Evolutionary conservation across 176 grass and related monocot species (phyloP), one percentile per base, ranked within the genome.

Genomic region (Carex pumila): DNA sequence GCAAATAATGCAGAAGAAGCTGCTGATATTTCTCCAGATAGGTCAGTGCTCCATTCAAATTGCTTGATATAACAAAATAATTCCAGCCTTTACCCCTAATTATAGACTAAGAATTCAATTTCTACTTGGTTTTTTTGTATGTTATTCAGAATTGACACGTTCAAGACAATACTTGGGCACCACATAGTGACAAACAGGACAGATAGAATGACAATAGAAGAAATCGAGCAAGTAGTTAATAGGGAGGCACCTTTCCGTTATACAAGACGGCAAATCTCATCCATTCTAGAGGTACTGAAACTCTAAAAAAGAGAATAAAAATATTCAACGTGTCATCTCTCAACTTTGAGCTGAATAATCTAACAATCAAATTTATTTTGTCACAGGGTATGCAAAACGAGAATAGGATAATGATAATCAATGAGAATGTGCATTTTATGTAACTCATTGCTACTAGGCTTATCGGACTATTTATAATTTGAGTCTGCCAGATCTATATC

Each of bases 401-500:
- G 12, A 99, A 99, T 76, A 90, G 96, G 86, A 87, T 99, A 72
- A 99, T 99, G 96, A 95, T 99, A 85, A 86, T 87, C 49, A 91
- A 99, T 12, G 89, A 88, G 59, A 83, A 90, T 68, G 91, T 99
- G 79, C 89, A 90, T 37, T 91, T 99, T 79, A 95, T 99, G 60
- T 99, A 88, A 90, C 36, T 59, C 13, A 1, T 12, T 56, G 52
- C 79, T 65, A 7, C 59, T 81, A 18, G 8, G 58, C 22, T 81
- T 81, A 64, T 64, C 41, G 57, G 79, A 36, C 11, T 10, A 32
- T 55, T 22, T 53, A 29, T 65, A 63, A 31, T 67, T 22, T 12
- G 37, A 62, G 61, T 67, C 25, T 22, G 63, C 80, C 37, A 6
- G 4, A 50, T 67, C 45, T 66, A 32, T 53, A 50, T 47, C 59